Evolutionary conservation across 345 rosid species (phyloP).

Genomic region (Arabidopsis suecica): DNA sequence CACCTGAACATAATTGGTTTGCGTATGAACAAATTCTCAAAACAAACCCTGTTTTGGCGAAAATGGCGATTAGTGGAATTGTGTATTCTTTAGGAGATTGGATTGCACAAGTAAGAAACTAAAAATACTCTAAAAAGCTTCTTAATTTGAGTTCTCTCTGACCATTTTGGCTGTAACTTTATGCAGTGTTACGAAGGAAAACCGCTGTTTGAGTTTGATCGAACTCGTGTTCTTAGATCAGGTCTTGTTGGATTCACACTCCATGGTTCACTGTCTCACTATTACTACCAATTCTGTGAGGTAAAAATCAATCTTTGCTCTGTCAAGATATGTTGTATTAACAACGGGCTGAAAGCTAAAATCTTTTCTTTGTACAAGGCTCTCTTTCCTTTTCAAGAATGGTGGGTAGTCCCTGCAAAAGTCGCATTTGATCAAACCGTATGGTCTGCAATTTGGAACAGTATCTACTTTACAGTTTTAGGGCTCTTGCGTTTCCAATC

Average conservation of each 20-base stretch:
- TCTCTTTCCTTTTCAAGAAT: slow-evolving; percentile 77
- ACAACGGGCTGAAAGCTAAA: slow-evolving; percentile 31
- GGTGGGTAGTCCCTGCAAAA: slow-evolving; percentile 97
- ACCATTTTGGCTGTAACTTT: neutral
- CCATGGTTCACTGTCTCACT: slow-evolving; percentile 95
- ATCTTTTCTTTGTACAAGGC: slow-evolving; percentile 52
- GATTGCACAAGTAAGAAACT: slow-evolving; percentile 86
- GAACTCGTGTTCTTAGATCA: slow-evolving; percentile 72
- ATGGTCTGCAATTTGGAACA: slow-evolving; percentile 92
- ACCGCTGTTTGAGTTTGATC: slow-evolving; percentile 75
- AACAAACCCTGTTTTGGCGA: slow-evolving; percentile 86
- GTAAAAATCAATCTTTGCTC: slow-evolving; percentile 37
- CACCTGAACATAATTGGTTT: slow-evolving; percentile 88
- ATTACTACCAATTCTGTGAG: slow-evolving; percentile 92
- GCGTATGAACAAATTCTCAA: slow-evolving; percentile 92
- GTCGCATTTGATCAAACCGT: slow-evolving; percentile 86
- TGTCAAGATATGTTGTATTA: neutral
- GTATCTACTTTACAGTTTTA: slow-evolving; percentile 68
- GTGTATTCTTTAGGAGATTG: slow-evolving; percentile 91
- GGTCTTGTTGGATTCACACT: slow-evolving; percentile 94
- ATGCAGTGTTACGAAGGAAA: slow-evolving; percentile 90
- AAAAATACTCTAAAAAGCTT: neutral
- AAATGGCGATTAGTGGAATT: slow-evolving; percentile 93
- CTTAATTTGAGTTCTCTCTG: neutral
- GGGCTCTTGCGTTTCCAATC: slow-evolving; percentile 82